Evolutionary conservation across 2,329 filamentous ascomycete genomes (phyloP).

Genomic region (Diaporthe helianthi): DNA sequence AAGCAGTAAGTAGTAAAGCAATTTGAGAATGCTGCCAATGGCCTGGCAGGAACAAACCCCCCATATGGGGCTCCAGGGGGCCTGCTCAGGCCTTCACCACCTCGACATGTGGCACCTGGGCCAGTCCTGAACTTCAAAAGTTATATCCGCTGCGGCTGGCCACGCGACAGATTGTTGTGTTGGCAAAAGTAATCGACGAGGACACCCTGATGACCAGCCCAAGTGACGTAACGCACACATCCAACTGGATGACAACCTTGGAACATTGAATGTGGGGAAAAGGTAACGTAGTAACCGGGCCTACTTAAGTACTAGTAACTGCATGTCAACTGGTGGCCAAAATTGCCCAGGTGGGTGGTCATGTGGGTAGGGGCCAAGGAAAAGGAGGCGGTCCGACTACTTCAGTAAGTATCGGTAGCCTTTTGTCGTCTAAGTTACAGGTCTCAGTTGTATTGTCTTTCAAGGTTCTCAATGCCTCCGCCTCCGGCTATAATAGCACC

Average conservation of each 20-base stretch:
- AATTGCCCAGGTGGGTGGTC: no score
- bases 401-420: no score
- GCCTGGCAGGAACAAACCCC: no score
- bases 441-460: no score
- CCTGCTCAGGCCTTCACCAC: no score
- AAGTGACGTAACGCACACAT: conserved; percentile 6
- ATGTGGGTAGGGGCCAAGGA: not conserved
- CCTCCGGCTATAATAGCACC: not conserved
- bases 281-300: conserved; percentile 15
- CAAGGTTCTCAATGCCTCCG: no score
- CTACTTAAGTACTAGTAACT: not conserved
- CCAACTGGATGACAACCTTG: not conserved
- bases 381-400: not conserved
- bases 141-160: not conserved
- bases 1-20: no score
- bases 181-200: not conserved
- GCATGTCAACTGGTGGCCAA: no score
- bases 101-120: no score
- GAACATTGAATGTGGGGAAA: conserved; percentile 5
- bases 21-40: no score
- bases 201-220: conserved; percentile 13
- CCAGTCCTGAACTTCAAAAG: not conserved
- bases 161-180: not conserved
- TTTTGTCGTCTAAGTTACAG: no score
- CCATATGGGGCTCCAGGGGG: no score